Evolutionary conservation across 257 asterid species (phyloP), one percentile per base, ranked within the genome.

Genomic region (Fraxinus pennsylvanica): DNA sequence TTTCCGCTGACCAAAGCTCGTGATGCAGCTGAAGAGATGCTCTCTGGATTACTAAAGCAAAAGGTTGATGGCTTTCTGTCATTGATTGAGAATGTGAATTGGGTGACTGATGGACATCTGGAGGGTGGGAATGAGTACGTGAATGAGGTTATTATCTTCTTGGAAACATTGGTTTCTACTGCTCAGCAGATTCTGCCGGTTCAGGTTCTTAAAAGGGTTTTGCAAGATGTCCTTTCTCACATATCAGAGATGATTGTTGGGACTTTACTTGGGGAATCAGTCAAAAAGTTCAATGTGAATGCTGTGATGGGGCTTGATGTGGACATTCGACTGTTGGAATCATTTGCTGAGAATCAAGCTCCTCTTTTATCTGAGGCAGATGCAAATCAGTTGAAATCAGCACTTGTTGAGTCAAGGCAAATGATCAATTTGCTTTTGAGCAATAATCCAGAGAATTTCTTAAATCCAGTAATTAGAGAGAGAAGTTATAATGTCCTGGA

Each of bases 391-490:
- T 79, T 95, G 88, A 93, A 89, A 86, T 84, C 89, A 19, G 92
- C 89, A 13, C 91, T 95, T 74, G 86, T 84, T 12, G 99, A 95
- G 90, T 87, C 98, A 21, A 92, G 98, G 90, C 99, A 95, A 77
- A 76, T 93, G 94, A 88, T 88, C 80, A 95, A 93, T 85, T 80
- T 95, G 89, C 96, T 95, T 71, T 80, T 90, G 68, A 95, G 98
- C 84, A 93, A 87, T 82, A 98, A 95, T 73, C 99, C 99, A 0
- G 99, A 93, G 84, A 95, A 89, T 86, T 95, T 89, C 78, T 76
- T 95, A 85, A 95, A 95, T 84, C 94, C 99, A 14, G 97, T 95
- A 14, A 95, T 95, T 50, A 84, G 98, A 84, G 98, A 93, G 88
- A 91, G 96, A 77, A 95, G 96, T 84, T 95, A 93, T 81, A 86